Base-by-base conservation (phyloP, 257 asterid species). In the Solanum arcanum region DNA sequence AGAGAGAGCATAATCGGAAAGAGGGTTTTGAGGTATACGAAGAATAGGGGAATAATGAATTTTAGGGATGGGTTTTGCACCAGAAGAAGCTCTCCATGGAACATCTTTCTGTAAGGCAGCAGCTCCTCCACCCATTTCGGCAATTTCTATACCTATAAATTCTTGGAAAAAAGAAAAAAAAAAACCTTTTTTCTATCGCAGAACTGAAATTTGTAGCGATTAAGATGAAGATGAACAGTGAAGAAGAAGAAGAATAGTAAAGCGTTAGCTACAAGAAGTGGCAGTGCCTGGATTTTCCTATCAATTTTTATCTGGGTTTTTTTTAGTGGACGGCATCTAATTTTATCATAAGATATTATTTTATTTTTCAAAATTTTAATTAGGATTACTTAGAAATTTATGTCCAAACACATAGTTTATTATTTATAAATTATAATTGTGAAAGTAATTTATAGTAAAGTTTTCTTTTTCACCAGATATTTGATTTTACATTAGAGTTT, bases 41-140 rank as follows among this genome's bases (percentile, higher is more conserved):
- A 97, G 95, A 72, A 97, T 60, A 62, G 99, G 99, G 47, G 99
- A 94, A 88, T 93, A 94, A 64, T 97, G 97, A 86, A 97, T 96
- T 90, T 93, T 95, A 25, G 99, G 99, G 88, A 94, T 89, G 56
- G 98, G 98, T 87, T 89, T 95, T 81, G 87, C 94, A 29, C 97
- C 91, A 21, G 94, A 86, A 21, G 83, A 42, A 52, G 95, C 98
- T 88, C 99, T 92, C 99, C 98, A 96, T 7, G 99, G 99, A 76
- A 90, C 98, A 90, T 96, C 98, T 60, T 87, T 85, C 56, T 86
- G 94, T 52, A 97, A 89, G 66, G 87, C 91, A 25, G 95, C 92
- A 21, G 89, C 93, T 72, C 93, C 95, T 77, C 85, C 93, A 11
- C 98, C 96, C 97, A 95, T 95, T 86, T 0, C 27, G 3, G n/a